Evolutionary conservation across 2,329 filamentous ascomycete species (phyloP), one percentile per base, ranked within the genome.

Genomic region (Fonsecaea pedrosoi): DNA sequence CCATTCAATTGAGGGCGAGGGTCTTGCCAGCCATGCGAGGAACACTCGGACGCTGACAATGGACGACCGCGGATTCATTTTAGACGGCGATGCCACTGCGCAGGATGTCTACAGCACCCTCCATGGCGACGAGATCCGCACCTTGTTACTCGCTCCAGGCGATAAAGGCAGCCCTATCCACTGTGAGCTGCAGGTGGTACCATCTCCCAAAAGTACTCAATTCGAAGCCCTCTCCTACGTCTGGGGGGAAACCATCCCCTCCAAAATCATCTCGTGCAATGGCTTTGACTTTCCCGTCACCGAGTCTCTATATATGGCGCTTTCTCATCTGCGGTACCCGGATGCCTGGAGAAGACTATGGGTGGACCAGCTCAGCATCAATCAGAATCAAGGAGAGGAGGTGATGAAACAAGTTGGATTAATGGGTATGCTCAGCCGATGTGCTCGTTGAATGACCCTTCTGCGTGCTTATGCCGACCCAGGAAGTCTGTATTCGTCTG

Each of bases 341-440:
- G 54, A 66, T 50, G 57, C 64, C 15, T 69, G 62, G 66, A 40
- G 66, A 59, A 54, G 66, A 40, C 30, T 70, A 3, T 70, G 68
- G 68, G 66, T 70, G 4, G 68, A 70, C 45, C 68, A 70, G 30
- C 61, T 70, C 15, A 61, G 62, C 38, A 70, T 70, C 60, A 69
- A 70, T 54, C 68, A 70, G 25, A 18, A 13, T 8, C 34, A 65
- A 12, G 21, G 59, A 10, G 32, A 57, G 10, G 68, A 70, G 50
- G 13, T 64, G 32, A 66, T 62, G 57, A 59, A 54, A 10, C 68
- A 70, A 45, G 59, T 70, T 9, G 50, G 54, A 2, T 50, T 62
- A 18, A 70, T 70, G 68, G 65, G 65, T 40, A 60, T 32, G 13
- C 54, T 18, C 18, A 21, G 30, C 30, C 38, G 50, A 50, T 8